Evolutionary conservation across 768 basidiomycete genomes (phyloP).

Genomic region (Tylopilus sp.): DNA sequence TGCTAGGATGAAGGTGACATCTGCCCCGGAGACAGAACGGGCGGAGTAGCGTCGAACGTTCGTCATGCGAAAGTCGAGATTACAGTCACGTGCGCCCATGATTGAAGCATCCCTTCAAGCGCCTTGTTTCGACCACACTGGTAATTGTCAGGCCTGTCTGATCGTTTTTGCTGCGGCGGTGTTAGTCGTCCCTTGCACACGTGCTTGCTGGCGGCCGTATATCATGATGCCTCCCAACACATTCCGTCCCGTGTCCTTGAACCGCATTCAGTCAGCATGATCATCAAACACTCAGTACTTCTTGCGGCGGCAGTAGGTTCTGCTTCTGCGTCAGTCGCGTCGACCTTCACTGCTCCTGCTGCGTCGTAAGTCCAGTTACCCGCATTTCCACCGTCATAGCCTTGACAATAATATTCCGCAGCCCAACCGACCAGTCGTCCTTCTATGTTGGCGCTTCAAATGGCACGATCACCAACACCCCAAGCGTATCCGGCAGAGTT

Average conservation of each 20-base stretch:
- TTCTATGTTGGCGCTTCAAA: constrained; percentile 45
- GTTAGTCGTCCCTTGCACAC: constrained; percentile 1
- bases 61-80: no score
- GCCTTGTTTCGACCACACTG: no score
- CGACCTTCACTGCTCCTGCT: constrained; percentile 30
- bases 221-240: constrained; percentile 1
- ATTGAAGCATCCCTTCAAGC: no score
- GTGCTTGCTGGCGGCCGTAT: constrained; percentile 7
- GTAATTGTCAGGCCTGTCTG: no score
- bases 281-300: constrained; percentile 8
- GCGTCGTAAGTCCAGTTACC: constrained; percentile 19
- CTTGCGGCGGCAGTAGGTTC: constrained; percentile 12
- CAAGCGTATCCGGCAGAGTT: constrained; percentile 38
- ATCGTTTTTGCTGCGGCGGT: background rate
- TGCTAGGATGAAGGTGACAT: no score
- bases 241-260: background rate
- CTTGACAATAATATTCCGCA: constrained; percentile 8
- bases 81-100: no score
- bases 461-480: constrained; percentile 38
- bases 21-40: no score
- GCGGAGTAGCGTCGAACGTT: no score
- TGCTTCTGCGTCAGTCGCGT: constrained; percentile 21
- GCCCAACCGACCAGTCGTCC: constrained; percentile 28
- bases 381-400: background rate
- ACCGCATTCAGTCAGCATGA: constrained; percentile 12